phyloP scores from a whole-genome alignment of 108 stramenopile genomes.

The Bacterosira constricta region DNA sequence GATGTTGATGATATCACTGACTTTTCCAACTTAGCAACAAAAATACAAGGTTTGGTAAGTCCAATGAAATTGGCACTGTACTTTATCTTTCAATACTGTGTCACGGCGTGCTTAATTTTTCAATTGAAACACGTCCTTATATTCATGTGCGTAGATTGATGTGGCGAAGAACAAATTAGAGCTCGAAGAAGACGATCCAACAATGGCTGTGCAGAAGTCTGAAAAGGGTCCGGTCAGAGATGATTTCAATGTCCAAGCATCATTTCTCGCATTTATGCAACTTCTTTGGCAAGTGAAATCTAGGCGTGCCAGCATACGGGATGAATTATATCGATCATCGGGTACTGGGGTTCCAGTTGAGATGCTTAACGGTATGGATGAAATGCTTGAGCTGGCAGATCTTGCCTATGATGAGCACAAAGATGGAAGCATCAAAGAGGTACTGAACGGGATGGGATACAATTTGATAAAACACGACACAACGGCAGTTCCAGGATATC shows the following conservation, averaged over 20 bases:
- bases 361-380: slow-evolving; percentile 32
- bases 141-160: not conserved
- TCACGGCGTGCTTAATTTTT: not conserved
- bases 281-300: slow-evolving; percentile 40
- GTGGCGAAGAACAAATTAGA: slow-evolving; percentile 19
- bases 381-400: slow-evolving; percentile 54
- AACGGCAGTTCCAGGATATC: slow-evolving; percentile 35
- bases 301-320: slow-evolving; percentile 1
- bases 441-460: slow-evolving; percentile 18
- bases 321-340: slow-evolving; percentile 24
- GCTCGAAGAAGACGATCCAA: not conserved
- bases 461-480: slow-evolving; percentile 32
- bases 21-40: slow-evolving; percentile 19
- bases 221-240: not conserved
- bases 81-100: not conserved
- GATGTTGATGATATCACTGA: slow-evolving; percentile 20
- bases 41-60: slow-evolving; percentile 16
- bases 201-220: not conserved
- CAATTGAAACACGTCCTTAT: not conserved
- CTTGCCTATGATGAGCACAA: slow-evolving; percentile 55
- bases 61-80: not conserved
- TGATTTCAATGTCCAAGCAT: slow-evolving; percentile 12
- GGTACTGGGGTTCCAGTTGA: slow-evolving; percentile 6
- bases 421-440: slow-evolving; percentile 3
- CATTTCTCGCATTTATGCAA: slow-evolving; percentile 31